Conservation (phyloP, 805 yeast genomes). For the Scheffersomyces amazonensis region DNA sequence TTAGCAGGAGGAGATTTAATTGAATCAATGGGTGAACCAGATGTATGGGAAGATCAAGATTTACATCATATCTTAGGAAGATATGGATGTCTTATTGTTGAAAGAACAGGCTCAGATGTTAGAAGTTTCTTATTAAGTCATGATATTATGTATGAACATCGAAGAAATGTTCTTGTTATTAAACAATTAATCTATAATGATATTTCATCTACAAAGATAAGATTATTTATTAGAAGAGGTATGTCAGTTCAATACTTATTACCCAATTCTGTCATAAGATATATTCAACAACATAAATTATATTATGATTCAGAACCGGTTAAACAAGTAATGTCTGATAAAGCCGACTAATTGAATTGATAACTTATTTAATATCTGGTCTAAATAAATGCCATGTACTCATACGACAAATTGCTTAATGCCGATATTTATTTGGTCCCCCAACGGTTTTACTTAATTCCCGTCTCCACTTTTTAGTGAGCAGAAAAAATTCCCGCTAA, state of each 20-base stretch:
- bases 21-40: constrained; percentile 99
- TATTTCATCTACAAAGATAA: constrained; percentile 90
- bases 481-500: too few relatives aligned
- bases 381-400: too few relatives aligned
- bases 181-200: constrained; percentile 96
- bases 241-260: constrained; percentile 95
- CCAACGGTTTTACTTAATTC: too few relatives aligned
- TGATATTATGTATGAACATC: constrained; percentile 96
- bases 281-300: constrained; percentile 87
- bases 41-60: constrained; percentile 97
- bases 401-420: too few relatives aligned
- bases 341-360: constrained; percentile 16
- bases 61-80: constrained; percentile 92
- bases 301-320: constrained; percentile 93
- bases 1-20: constrained; percentile 97
- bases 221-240: constrained; percentile 87
- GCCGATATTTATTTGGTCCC: too few relatives aligned
- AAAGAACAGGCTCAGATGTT: constrained; percentile 95
- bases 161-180: constrained; percentile 88
- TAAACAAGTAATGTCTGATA: constrained; percentile 64
- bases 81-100: constrained; percentile 95
- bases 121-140: constrained; percentile 87
- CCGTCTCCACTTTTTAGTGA: too few relatives aligned
- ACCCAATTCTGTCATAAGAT: constrained; percentile 92
- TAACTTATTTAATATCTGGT: too few relatives aligned